Conservation (phyloP, 106 monocot species). For the Iris macrosiphon region DNA sequence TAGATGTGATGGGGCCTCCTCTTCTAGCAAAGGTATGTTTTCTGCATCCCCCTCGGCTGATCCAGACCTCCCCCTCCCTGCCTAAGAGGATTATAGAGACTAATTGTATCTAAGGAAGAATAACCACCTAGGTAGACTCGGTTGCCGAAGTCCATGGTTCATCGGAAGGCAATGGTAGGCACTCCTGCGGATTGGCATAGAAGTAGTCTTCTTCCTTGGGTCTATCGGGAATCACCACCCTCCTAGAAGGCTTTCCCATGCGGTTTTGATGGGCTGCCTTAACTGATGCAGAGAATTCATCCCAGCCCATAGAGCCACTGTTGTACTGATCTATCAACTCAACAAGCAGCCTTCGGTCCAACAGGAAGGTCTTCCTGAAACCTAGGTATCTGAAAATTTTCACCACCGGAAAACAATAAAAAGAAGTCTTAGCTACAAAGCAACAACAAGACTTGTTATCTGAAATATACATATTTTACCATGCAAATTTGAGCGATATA, state of each 20-base stretch:
- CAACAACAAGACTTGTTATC: too few species aligned
- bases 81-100: neutral
- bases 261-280: constrained; percentile 60
- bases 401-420: too few species aligned
- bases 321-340: constrained; percentile 63
- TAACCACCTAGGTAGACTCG: too few species aligned
- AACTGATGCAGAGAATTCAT: constrained; percentile 61
- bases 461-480: too few species aligned
- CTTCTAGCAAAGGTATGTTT: too few species aligned
- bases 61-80: neutral
- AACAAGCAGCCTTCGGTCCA: constrained; percentile 64
- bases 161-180: constrained; percentile 32
- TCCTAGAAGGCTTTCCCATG: constrained; percentile 51
- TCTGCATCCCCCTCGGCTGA: neutral
- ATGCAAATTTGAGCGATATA: too few species aligned
- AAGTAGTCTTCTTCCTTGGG: constrained; percentile 99
- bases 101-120: neutral
- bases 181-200: constrained; percentile 92
- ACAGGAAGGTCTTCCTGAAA: constrained; percentile 58
- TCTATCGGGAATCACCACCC: constrained; percentile 58
- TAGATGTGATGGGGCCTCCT: too few species aligned
- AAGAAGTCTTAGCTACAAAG: too few species aligned
- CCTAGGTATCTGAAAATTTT: constrained; percentile 59
- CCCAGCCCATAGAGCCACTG: constrained; percentile 57
- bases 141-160: constrained; percentile 22